phyloP scores from a whole-genome alignment of 805 yeast genomes.

The Candida ovalis region DNA sequence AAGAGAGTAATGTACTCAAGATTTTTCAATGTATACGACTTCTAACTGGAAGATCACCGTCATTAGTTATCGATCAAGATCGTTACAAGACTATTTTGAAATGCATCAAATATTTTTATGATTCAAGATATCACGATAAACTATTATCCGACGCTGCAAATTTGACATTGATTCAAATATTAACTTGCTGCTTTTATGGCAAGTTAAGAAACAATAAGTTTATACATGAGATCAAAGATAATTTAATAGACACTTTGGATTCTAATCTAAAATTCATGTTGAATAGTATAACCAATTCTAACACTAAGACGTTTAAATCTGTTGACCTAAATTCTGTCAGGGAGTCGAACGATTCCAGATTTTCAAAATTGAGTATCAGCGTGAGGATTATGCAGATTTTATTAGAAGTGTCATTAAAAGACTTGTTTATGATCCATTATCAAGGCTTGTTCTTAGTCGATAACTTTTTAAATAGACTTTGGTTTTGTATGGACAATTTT shows the following conservation, averaged over 20 bases:
- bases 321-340: constrained; percentile 16
- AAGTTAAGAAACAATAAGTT: constrained; percentile 22
- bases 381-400: constrained; percentile 26
- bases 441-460: constrained; percentile 22
- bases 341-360: constrained; percentile 15
- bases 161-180: constrained; percentile 21
- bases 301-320: constrained; percentile 9
- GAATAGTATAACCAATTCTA: constrained; percentile 23
- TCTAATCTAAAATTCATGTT: constrained; percentile 20
- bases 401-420: constrained; percentile 19
- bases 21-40: constrained; percentile 27
- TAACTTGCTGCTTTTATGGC: constrained; percentile 17
- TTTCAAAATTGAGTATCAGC: constrained; percentile 25
- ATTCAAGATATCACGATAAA: constrained; percentile 20
- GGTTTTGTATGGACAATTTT: constrained; percentile 32
- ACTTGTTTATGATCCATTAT: constrained; percentile 18
- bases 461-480: constrained; percentile 23
- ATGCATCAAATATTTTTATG: constrained; percentile 24
- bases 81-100: constrained; percentile 18
- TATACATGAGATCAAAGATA: constrained; percentile 19
- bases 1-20: constrained; percentile 21
- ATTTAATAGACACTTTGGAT: constrained; percentile 20
- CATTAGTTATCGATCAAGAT: constrained; percentile 22
- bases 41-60: constrained; percentile 21
- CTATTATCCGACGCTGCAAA: constrained; percentile 22